Evolutionary conservation across 352 stramenopile species (phyloP).

Genomic region (Pythium sp.): DNA sequence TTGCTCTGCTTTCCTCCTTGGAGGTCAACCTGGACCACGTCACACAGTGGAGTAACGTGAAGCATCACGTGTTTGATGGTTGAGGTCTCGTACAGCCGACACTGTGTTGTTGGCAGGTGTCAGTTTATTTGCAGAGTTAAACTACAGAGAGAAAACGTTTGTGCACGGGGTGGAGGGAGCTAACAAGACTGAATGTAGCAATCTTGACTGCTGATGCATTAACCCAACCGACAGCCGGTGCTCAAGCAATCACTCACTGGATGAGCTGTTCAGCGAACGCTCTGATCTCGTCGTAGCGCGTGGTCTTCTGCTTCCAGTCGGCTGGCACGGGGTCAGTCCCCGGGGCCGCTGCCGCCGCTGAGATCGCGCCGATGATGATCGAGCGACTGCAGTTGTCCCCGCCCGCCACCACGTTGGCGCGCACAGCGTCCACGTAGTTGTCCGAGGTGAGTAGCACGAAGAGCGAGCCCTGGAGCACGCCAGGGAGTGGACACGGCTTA

Average conservation of each 20-base stretch:
- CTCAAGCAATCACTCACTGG: conserved; percentile 5
- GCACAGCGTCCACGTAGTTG: conserved; percentile 44
- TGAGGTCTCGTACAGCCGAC: no score
- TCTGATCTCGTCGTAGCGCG: conserved; percentile 33
- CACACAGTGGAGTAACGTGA: no score
- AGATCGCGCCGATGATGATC: conserved; percentile 56
- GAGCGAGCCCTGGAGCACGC: conserved; percentile 49
- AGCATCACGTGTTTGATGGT: no score
- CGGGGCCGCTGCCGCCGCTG: conserved; percentile 26
- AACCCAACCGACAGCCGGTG: no score
- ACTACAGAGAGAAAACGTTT: no score
- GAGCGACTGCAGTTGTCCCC: conserved; percentile 72
- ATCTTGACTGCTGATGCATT: no score
- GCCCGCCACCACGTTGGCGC: conserved; percentile 52
- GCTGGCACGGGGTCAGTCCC: conserved; percentile 29
- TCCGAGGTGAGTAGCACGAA: conserved; percentile 54
- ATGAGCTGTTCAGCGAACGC: conserved; percentile 40
- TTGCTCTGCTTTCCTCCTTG: no score
- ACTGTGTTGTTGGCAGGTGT: no score
- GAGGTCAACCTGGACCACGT: no score
- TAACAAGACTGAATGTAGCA: no score
- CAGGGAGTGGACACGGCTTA: conserved; percentile 57
- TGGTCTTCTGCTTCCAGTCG: conserved; percentile 55
- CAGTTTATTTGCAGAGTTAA: no score
- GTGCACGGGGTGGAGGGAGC: no score